These are phyloP conservation scores for Hymenoscyphus infarciens DNA, from an alignment of 2,329 filamentous ascomycete species.

Conservation along the genomic window DNA sequence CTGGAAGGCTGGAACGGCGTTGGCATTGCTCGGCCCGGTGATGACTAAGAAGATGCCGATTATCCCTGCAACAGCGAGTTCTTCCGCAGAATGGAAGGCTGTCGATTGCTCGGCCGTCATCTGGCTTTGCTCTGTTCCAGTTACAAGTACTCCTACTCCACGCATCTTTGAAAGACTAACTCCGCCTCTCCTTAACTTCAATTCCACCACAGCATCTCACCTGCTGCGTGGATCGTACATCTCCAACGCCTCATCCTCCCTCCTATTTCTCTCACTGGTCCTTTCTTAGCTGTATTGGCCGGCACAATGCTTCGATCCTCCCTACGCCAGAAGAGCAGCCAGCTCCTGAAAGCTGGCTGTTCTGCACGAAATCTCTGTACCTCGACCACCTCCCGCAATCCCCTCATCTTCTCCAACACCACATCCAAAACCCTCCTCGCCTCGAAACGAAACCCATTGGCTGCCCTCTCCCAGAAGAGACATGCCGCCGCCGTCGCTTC, in stretches of 20 bases:
- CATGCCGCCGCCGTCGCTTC: constrained; percentile 54
- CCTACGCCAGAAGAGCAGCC: constrained; percentile 60
- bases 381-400: constrained; percentile 37
- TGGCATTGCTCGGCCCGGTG: background rate
- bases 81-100: background rate
- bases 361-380: constrained; percentile 32
- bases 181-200: constrained; percentile 44
- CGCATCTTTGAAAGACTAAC: constrained; percentile 40
- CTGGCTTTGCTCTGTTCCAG: too few species aligned
- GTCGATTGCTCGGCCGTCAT: constrained; percentile 12
- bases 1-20: background rate
- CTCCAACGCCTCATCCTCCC: background rate
- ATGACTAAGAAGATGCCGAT: background rate
- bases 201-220: constrained; percentile 15
- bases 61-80: background rate
- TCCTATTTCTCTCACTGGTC: too few species aligned
- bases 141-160: too few species aligned
- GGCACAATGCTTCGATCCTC: constrained; percentile 70
- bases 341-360: constrained; percentile 56
- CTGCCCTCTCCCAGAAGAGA: constrained; percentile 46
- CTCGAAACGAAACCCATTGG: constrained; percentile 46
- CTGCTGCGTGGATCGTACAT: background rate
- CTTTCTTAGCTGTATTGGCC: constrained; percentile 36
- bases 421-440: constrained; percentile 40
- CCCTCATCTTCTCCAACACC: constrained; percentile 39